Percentiles rank a stretch among this genome's conserved stretches.
phyloP scores from a whole-genome alignment of 2,329 filamentous ascomycete genomes.

The Penicillium rolfsii region DNA sequence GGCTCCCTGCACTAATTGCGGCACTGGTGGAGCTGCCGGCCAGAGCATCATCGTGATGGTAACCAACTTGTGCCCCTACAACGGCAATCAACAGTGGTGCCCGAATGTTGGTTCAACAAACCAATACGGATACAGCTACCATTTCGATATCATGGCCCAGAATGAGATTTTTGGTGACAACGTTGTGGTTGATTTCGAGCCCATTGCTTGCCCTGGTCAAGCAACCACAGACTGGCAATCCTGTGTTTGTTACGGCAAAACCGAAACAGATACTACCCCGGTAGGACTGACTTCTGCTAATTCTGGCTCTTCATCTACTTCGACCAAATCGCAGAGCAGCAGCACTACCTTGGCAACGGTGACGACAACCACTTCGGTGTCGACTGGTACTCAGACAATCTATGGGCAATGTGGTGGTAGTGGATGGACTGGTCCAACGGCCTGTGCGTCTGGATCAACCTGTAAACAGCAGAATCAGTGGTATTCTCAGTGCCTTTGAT shows the following conservation, averaged over 20 bases:
- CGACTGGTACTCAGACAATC: conserved; percentile 15
- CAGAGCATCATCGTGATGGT: conserved; percentile 36
- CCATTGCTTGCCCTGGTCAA: conserved; percentile 34
- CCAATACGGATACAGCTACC: conserved; percentile 41
- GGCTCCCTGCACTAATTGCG: conserved; percentile 25
- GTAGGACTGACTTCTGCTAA: not conserved
- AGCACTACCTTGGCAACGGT: not conserved
- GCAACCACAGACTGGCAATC: conserved; percentile 31
- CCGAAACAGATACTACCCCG: conserved; percentile 17
- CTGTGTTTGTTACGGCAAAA: conserved; percentile 31
- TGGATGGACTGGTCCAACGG: conserved; percentile 21
- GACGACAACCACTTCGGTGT: not conserved
- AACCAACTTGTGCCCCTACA: conserved; percentile 43
- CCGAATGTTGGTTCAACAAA: conserved; percentile 36
- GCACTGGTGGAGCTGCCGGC: conserved; percentile 26
- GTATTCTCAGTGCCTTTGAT: conserved; percentile 27
- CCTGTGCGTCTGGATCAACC: conserved; percentile 13
- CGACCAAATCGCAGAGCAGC: not conserved
- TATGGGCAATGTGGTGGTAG: conserved; percentile 27
- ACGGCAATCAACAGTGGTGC: conserved; percentile 43
- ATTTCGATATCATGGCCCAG: conserved; percentile 44
- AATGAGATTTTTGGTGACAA: conserved; percentile 41
- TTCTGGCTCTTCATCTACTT: not conserved
- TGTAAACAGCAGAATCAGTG: conserved; percentile 12
- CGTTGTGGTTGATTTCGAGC: conserved; percentile 38